Evolutionary conservation across 106 monocot species (phyloP).

Genomic region (Iris macrosiphon): DNA sequence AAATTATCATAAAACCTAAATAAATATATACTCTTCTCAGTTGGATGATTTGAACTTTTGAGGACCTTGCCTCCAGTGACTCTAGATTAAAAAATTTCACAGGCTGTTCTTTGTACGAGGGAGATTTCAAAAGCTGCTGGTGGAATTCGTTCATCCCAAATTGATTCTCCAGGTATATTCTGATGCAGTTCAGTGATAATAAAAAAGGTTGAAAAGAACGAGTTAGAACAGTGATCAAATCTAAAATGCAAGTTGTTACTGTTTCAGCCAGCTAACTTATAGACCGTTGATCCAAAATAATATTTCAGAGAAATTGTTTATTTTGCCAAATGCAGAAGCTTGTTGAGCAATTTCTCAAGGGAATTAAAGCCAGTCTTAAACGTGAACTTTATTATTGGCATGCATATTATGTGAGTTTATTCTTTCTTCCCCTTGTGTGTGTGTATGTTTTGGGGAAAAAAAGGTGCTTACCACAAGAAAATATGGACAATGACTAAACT

Average conservation of each 20-base stretch:
- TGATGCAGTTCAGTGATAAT: neutral
- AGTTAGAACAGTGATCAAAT: neutral
- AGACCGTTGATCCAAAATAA: no score
- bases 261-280: no score
- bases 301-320: neutral
- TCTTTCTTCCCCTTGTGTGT: neutral
- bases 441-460: no score
- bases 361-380: conserved; percentile 19
- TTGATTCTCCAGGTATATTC: conserved; percentile 24
- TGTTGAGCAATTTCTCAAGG: conserved; percentile 28
- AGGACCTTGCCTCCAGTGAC: no score
- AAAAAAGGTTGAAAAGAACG: neutral
- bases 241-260: no score
- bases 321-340: conserved; percentile 23
- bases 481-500: no score
- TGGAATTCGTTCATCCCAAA: conserved; percentile 30
- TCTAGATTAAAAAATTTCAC: neutral
- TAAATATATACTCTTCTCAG: no score
- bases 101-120: conserved; percentile 17
- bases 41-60: no score
- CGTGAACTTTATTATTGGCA: conserved; percentile 40
- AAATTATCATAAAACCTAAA: no score
- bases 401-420: conserved; percentile 34
- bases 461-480: no score
- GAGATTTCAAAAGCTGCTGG: conserved; percentile 22